These are phyloP conservation scores for Cryphonectria naterciae DNA, from an alignment of 2,329 filamentous ascomycete species.

Conservation along the genomic window DNA sequence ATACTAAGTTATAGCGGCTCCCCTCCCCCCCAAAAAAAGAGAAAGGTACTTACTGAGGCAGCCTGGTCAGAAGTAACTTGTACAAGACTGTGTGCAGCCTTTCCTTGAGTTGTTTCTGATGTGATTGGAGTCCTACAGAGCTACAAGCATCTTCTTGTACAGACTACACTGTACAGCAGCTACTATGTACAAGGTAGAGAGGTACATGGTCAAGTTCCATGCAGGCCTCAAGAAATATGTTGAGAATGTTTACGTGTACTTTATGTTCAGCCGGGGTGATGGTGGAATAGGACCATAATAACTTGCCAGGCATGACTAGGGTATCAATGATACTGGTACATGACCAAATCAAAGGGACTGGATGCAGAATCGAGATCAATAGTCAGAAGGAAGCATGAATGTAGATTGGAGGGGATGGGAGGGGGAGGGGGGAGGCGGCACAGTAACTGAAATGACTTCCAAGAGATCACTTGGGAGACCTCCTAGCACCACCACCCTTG, in stretches of 20 bases:
- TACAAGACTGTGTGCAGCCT: background rate
- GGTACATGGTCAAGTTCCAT: background rate
- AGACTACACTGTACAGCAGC: background rate
- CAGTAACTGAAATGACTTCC: background rate
- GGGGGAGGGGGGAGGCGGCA: no score
- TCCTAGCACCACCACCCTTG: background rate
- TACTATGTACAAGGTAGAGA: background rate
- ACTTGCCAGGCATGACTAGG: background rate
- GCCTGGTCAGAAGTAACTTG: background rate
- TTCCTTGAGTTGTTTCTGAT: background rate
- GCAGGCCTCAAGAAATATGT: background rate
- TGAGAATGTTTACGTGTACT: constrained; percentile 9
- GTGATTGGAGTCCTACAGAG: background rate
- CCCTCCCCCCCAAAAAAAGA: no score
- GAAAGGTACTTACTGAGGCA: background rate
- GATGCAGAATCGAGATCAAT: background rate
- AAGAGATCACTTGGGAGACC: background rate
- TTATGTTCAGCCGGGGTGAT: background rate
- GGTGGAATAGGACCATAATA: background rate
- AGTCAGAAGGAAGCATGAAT: background rate
- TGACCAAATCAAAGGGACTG: no score
- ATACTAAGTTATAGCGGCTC: no score
- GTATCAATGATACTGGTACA: background rate
- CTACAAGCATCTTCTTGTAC: no score
- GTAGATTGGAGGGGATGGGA: background rate